Conservation (phyloP, 768 basidiomycete species). For the Clavaria fumosa region DNA sequence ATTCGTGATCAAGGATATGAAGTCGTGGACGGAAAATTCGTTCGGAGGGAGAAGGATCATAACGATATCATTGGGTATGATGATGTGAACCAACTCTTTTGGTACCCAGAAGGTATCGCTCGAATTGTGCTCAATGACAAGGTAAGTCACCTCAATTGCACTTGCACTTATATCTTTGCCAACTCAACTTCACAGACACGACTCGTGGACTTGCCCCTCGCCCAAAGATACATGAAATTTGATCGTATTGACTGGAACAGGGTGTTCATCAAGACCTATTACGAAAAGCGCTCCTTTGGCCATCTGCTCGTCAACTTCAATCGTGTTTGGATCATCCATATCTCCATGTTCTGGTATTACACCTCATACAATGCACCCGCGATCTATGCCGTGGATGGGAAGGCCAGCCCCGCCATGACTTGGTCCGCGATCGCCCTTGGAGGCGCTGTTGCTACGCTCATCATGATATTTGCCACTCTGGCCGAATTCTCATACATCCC, state of each 20-base stretch:
- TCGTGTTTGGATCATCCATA: slow-evolving; percentile 96
- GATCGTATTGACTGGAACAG: slow-evolving; percentile 93
- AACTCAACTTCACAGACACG: slow-evolving; percentile 40
- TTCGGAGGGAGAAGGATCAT: slow-evolving; percentile 86
- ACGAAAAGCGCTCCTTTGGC: slow-evolving; percentile 91
- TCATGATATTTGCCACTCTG: slow-evolving; percentile 91
- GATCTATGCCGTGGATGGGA: slow-evolving; percentile 50
- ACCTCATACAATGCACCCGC: slow-evolving; percentile 87
- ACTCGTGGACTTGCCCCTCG: slow-evolving; percentile 78
- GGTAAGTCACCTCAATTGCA: slow-evolving; percentile 25
- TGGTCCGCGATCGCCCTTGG: slow-evolving; percentile 94
- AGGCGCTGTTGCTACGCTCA: slow-evolving; percentile 87
- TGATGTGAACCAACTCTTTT: slow-evolving; percentile 97
- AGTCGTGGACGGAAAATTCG: slow-evolving; percentile 87
- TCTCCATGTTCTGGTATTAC: slow-evolving; percentile 92
- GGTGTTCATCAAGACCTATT: slow-evolving; percentile 98
- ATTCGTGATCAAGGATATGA: slow-evolving; percentile 97
- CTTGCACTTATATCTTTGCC: slow-evolving; percentile 4
- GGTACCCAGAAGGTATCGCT: slow-evolving; percentile 98
- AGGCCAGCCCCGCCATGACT: slow-evolving; percentile 59
- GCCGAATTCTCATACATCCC: slow-evolving; percentile 97
- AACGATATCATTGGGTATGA: slow-evolving; percentile 95
- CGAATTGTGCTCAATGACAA: slow-evolving; percentile 81
- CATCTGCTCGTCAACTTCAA: slow-evolving; percentile 99
- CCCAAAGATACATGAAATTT: slow-evolving; percentile 93